Evolutionary conservation across 2,329 filamentous ascomycete genomes (phyloP).

Genomic region (Cercospora brassicicola): DNA sequence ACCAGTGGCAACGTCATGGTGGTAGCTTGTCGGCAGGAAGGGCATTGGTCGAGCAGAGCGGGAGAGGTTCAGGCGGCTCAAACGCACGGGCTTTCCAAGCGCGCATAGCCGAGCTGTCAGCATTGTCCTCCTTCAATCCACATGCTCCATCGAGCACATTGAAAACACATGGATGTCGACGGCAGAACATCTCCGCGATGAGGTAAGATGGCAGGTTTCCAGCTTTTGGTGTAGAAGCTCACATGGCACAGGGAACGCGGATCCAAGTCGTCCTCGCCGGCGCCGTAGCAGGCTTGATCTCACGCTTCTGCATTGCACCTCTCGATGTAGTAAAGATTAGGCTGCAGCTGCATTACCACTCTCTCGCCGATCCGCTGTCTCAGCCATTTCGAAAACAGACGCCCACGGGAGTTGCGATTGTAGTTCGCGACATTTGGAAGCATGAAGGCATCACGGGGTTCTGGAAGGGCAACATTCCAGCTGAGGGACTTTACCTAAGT

Average conservation of each 20-base stretch:
- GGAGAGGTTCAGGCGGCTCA: neutral
- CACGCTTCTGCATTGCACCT: slow-evolving; percentile 89
- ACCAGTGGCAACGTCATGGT: slow-evolving; percentile 6
- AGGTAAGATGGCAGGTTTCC: slow-evolving; percentile 49
- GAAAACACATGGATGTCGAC: slow-evolving; percentile 60
- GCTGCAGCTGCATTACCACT: slow-evolving; percentile 87
- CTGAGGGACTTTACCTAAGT: slow-evolving; percentile 88
- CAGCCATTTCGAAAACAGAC: slow-evolving; percentile 43
- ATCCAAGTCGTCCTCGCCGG: slow-evolving; percentile 66
- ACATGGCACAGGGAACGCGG: slow-evolving; percentile 58
- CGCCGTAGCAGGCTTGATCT: slow-evolving; percentile 77
- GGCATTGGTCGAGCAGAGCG: slow-evolving; percentile 1
- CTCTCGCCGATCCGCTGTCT: slow-evolving; percentile 70
- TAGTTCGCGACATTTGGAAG: slow-evolving; percentile 64
- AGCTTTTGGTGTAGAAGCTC: slow-evolving; percentile 8
- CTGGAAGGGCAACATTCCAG: slow-evolving; percentile 98
- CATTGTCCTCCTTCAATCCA: neutral
- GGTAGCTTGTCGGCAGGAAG: neutral
- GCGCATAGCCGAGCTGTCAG: neutral
- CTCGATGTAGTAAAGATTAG: slow-evolving; percentile 98
- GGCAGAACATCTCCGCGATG: slow-evolving; percentile 67
- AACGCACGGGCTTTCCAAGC: neutral
- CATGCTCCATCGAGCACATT: slow-evolving; percentile 5
- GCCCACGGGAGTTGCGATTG: slow-evolving; percentile 30
- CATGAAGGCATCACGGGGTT: slow-evolving; percentile 81